Base-by-base conservation (phyloP, 192 early-diverging fungal genomes). In the Spizellomyces punctatus region DNA sequence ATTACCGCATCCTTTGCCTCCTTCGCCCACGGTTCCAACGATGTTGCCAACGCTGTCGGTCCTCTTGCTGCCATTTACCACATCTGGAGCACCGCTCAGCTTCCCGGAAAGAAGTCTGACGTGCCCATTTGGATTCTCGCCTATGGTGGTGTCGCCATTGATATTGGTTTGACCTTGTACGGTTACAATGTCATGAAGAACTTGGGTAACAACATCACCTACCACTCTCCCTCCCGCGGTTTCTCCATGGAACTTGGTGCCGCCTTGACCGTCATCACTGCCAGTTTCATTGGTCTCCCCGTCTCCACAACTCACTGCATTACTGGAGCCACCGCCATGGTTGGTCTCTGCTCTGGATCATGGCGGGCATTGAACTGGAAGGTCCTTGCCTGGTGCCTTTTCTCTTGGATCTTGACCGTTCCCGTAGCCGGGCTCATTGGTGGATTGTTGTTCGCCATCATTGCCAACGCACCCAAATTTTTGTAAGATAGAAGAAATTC, bases 291-390 rank as follows among this genome's bases (percentile, higher is more conserved):
- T 45, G 84, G 83, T 42, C 81, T 94, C 9, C 93, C 93, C 10
- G 91, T 95, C 12, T 93, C 92, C 10, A 92, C 92, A 0, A 93
- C 92, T 5, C 92, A 92, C 68, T 94, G 92, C 79, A 91, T 93
- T 48, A 90, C 89, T 46, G 92, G 93, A 58, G 88, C 92, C 27
- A 89, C 91, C 14, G 77, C 86, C 8, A 84, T 82, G 19, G 86
- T 95, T 58, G 93, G 91, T 58, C 83, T 94, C 41, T 89, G 89
- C 76, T 89, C 90, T 59, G 89, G 88, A 44, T 74, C 67, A 63
- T 72, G 80, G 49, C 86, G 81, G 10, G 84, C 89, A 27, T 68
- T 93, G 46, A 93, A 93, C 86, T 94, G 93, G 93, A 87, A 79
- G 66, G 79, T 89, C 52, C 63, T 94, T 21, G 77, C 74, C n/a